Conservation (phyloP, 129 eudicot species). For the Helichrysum umbraculigerum region DNA sequence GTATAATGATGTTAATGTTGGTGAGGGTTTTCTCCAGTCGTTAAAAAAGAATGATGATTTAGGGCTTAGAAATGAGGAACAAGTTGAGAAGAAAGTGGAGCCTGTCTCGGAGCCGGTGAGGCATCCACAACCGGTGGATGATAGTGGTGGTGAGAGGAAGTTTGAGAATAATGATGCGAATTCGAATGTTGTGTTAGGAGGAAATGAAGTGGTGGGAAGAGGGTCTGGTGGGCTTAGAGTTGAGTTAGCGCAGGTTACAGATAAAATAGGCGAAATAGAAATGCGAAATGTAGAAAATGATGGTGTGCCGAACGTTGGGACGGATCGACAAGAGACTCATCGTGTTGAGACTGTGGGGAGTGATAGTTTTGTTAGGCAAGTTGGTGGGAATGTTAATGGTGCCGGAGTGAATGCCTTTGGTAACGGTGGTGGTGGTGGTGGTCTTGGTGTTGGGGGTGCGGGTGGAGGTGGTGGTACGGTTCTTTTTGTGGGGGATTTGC, state of each 20-base stretch:
- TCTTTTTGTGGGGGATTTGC: conserved; percentile 86
- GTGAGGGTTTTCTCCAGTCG: conserved; percentile 72
- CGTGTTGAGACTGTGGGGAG: conserved; percentile 28
- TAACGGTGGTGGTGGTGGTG: conserved; percentile 36
- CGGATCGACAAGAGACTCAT: conserved; percentile 41
- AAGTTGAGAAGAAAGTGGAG: conserved; percentile 22
- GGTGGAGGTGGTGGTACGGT: conserved; percentile 64
- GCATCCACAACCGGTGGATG: conserved; percentile 22
- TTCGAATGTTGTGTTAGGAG: conserved; percentile 37
- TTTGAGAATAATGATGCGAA: conserved; percentile 44
- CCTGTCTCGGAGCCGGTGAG: conserved; percentile 28
- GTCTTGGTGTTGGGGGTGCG: conserved; percentile 36
- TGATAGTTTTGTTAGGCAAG: conserved; percentile 27
- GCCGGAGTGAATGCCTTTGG: conserved; percentile 27
- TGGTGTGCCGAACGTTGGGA: conserved; percentile 25
- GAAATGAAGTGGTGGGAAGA: conserved; percentile 33
- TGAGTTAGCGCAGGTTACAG: conserved; percentile 51
- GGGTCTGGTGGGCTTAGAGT: conserved; percentile 49
- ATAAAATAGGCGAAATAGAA: conserved; percentile 45
- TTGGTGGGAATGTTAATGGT: conserved; percentile 23
- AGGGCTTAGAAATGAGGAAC: conserved; percentile 47
- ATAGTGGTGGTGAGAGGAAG: conserved; percentile 25
- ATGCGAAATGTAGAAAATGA: conserved; percentile 21
- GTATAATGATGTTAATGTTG: conserved; percentile 82
- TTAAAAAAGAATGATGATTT: conserved; percentile 50